Evolutionary conservation across 257 asterid genomes (phyloP), one percentile per base, ranked within the genome.

Genomic region (Solanum neorickii): DNA sequence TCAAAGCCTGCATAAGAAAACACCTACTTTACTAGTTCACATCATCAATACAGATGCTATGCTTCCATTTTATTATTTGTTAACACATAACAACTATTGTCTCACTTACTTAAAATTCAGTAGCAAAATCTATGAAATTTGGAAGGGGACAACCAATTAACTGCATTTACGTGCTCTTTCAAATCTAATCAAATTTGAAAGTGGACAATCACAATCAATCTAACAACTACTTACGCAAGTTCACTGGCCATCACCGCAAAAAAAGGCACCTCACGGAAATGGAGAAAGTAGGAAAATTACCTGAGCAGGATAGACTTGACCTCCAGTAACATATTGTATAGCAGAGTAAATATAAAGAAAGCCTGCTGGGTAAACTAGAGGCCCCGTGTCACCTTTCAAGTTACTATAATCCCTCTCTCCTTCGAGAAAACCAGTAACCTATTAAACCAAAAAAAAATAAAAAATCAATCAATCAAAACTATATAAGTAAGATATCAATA

Each of bases 281-380:
- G 25, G 83, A 44, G 37, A 77, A 47, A 80, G 20, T 14, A 35
- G 86, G 66, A 87, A 80, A 76, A 14, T 70, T 86, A 97, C 99
- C 99, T 96, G 99, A 16, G 98, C 99, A 86, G 94, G 95, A 87
- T 82, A 94, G 82, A 95, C 96, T 69, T 90, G 93, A 65, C 98
- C 98, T 62, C 98, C 97, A 6, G 99, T 97, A 74, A 95, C 87
- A 91, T 91, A 92, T 91, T 92, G 96, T 73, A 97, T 92, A 85
- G 93, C 97, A 35, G 99, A 94, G 92, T 94, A 97, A 52, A 96
- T 89, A 87, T 96, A 97, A 33, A 97, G 98, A 92, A 96, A 97
- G 29, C 99, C 99, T 87, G 99, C 99, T 41, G 99, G 99, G 84
- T 97, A 97, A 21, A 97, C 99, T 65, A 97, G 89, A 86, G 99